Evolutionary conservation across 306 rosid species (phyloP).

Genomic region (Crataegus laevigata): DNA sequence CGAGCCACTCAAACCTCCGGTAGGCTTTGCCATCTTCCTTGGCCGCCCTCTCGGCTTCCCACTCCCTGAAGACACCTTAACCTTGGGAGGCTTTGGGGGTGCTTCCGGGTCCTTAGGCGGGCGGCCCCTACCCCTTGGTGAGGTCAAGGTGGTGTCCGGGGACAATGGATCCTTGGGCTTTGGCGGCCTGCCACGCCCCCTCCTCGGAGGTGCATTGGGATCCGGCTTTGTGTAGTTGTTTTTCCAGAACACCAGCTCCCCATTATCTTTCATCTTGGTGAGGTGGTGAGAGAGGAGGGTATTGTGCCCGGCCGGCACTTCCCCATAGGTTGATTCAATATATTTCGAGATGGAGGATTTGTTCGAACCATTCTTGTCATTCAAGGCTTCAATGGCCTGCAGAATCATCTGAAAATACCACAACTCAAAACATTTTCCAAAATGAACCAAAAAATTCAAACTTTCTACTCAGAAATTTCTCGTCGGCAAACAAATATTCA

Average conservation of each 20-base stretch:
- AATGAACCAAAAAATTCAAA: neutral
- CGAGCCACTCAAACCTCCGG: slow-evolving; percentile 20
- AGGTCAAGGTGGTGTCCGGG: neutral
- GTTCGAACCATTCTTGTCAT: slow-evolving; percentile 58
- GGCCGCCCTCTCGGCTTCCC: slow-evolving; percentile 73
- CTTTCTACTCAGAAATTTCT: too few relatives aligned
- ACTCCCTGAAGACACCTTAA: slow-evolving; percentile 21
- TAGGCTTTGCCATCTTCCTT: slow-evolving; percentile 48
- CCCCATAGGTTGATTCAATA: slow-evolving; percentile 67
- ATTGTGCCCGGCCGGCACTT: slow-evolving; percentile 59
- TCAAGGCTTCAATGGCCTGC: slow-evolving; percentile 49
- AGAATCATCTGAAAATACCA: slow-evolving; percentile 52
- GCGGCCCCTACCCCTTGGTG: slow-evolving; percentile 66
- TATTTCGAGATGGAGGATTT: slow-evolving; percentile 66
- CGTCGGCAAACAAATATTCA: neutral
- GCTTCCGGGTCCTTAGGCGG: slow-evolving; percentile 70
- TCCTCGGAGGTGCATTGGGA: slow-evolving; percentile 55
- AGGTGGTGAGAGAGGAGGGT: slow-evolving; percentile 55
- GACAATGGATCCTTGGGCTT: slow-evolving; percentile 39
- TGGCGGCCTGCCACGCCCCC: slow-evolving; percentile 81
- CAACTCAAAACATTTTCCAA: neutral
- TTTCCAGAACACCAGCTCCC: slow-evolving; percentile 56
- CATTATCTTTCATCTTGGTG: slow-evolving; percentile 51
- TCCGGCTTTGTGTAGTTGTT: slow-evolving; percentile 61
- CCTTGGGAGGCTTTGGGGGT: slow-evolving; percentile 28